These are phyloP conservation scores for Penicillium angulare DNA, from an alignment of 495 filamentous ascomycete species.

Conservation along the genomic window DNA sequence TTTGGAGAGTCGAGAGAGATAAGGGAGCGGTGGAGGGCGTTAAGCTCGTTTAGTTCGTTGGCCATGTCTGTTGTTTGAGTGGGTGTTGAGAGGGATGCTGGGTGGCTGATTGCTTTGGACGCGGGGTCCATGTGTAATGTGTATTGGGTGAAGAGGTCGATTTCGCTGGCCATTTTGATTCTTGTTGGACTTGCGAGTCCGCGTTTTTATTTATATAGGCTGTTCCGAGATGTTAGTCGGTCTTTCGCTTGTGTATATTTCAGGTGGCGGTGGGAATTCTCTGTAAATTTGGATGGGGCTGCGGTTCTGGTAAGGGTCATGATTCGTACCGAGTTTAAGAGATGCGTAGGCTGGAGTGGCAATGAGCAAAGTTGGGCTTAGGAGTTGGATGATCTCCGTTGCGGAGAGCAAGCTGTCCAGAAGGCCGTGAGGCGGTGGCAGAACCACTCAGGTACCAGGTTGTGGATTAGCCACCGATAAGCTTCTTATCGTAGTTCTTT, in stretches of 20 bases:
- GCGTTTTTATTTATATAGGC: slow-evolving; percentile 3
- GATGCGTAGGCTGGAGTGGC: too few relatives aligned
- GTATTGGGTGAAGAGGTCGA: slow-evolving; percentile 79
- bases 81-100: slow-evolving; percentile 30
- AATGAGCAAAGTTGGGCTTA: too few relatives aligned
- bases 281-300: too few relatives aligned
- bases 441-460: too few relatives aligned
- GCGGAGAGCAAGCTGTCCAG: slow-evolving; percentile 28
- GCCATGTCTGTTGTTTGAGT: slow-evolving; percentile 45
- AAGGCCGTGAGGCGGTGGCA: slow-evolving; percentile 25
- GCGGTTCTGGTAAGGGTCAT: too few relatives aligned
- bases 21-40: slow-evolving; percentile 71
- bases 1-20: slow-evolving; percentile 51
- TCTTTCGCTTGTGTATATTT: too few relatives aligned
- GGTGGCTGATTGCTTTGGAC: slow-evolving; percentile 72
- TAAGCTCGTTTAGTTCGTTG: slow-evolving; percentile 67
- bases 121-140: slow-evolving; percentile 76
- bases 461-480: too few relatives aligned
- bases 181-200: slow-evolving; percentile 5
- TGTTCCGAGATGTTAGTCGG: slow-evolving; percentile 12
- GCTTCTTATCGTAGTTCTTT: too few relatives aligned
- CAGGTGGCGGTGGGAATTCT: too few relatives aligned
- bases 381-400: slow-evolving; percentile 4
- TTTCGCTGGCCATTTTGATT: slow-evolving; percentile 34
- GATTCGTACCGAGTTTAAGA: too few relatives aligned